phyloP scores from a whole-genome alignment of 73 alveolate genomes.

The Blepharisma stoltei region DNA sequence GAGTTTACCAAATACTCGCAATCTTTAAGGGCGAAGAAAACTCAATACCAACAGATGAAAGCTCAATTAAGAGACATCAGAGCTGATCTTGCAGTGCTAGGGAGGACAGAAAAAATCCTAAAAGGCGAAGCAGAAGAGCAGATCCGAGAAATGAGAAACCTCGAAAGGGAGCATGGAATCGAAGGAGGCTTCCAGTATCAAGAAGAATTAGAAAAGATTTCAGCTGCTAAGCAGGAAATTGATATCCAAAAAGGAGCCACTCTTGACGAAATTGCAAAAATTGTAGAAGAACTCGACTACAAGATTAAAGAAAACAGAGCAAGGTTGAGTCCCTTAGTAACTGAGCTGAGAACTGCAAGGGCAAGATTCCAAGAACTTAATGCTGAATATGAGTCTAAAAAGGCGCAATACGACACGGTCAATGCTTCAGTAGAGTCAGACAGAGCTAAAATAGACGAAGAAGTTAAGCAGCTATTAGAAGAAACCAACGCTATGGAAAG shows the following conservation, averaged over 20 bases:
- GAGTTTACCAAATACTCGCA: conserved; percentile 88
- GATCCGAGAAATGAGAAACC: conserved; percentile 48
- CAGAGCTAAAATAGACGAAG: conserved; percentile 65
- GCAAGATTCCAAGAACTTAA: conserved; percentile 58
- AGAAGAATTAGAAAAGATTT: conserved; percentile 47
- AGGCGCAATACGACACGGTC: conserved; percentile 73
- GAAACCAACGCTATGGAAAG: conserved; percentile 75
- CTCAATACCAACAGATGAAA: conserved; percentile 72
- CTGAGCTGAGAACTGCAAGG: conserved; percentile 47
- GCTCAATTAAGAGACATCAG: conserved; percentile 75
- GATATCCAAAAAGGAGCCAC: conserved; percentile 58
- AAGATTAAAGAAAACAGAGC: conserved; percentile 78
- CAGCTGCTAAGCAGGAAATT: conserved; percentile 43
- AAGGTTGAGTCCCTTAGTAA: conserved; percentile 54
- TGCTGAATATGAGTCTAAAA: conserved; percentile 71
- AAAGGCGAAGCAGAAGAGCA: conserved; percentile 71
- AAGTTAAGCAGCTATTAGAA: conserved; percentile 57
- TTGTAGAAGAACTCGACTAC: conserved; percentile 63
- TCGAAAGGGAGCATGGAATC: conserved; percentile 64
- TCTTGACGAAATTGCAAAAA: conserved; percentile 44
- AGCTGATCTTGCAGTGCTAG: conserved; percentile 74
- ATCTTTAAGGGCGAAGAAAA: conserved; percentile 74
- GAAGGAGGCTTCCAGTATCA: conserved; percentile 49
- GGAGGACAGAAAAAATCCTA: conserved; percentile 75
- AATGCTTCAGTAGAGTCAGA: conserved; percentile 67